phyloP scores from a whole-genome alignment of 1,139 yeast species.

The Debaryomyces sp. region DNA sequence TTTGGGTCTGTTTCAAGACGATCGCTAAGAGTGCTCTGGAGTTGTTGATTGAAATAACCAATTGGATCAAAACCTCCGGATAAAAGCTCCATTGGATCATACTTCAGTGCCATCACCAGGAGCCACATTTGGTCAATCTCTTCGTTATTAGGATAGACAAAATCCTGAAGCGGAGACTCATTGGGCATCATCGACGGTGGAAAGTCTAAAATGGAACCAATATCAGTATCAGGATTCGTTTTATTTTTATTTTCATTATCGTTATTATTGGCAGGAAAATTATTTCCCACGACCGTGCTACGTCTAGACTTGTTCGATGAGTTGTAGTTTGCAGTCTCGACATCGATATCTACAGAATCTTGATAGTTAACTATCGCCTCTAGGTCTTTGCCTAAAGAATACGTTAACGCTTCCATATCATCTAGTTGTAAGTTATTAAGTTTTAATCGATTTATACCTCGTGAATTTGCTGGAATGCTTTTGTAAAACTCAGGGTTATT shows the following conservation, averaged over 20 bases:
- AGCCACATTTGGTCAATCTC: conserved; percentile 35
- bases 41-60: not conserved
- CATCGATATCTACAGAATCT: conserved; percentile 6
- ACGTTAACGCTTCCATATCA: conserved; percentile 19
- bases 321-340: not conserved
- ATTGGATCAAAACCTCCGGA: not conserved
- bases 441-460: conserved; percentile 13
- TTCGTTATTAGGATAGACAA: conserved; percentile 16
- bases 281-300: not conserved
- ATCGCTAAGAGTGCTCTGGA: not conserved
- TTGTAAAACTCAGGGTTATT: not conserved
- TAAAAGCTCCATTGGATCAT: conserved; percentile 14
- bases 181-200: not conserved
- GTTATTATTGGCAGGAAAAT: not conserved
- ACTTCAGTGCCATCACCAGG: conserved; percentile 30
- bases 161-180: conserved; percentile 1
- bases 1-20: not conserved
- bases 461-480: conserved; percentile 1
- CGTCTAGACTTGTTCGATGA: not conserved
- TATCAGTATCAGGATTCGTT: not conserved
- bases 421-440: conserved; percentile 20
- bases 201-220: conserved; percentile 13
- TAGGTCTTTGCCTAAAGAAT: conserved; percentile 11
- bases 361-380: conserved; percentile 10
- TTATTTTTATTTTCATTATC: not conserved